Evolutionary conservation across 768 basidiomycete genomes (phyloP).

Genomic region (Pulveroboletus frians): DNA sequence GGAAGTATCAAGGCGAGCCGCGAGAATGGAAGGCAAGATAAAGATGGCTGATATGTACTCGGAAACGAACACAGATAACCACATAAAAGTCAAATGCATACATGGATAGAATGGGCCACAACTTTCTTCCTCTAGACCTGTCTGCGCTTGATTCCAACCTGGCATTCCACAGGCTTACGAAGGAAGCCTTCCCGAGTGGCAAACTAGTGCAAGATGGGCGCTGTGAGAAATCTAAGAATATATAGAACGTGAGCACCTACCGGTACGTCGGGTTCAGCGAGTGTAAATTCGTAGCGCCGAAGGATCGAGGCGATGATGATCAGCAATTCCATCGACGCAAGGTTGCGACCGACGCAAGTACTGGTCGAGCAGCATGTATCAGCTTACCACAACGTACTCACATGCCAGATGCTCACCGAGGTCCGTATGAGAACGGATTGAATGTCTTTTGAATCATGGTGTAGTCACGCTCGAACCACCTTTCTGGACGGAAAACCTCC

Average conservation of each 20-base stretch:
- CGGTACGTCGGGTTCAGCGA: constrained; percentile 52
- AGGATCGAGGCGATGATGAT: constrained; percentile 80
- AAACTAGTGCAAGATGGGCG: constrained; percentile 39
- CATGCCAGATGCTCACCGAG: constrained; percentile 42
- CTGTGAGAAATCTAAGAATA: constrained; percentile 3
- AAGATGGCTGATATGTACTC: not conserved
- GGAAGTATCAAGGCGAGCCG: not conserved
- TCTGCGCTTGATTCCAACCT: constrained; percentile 67
- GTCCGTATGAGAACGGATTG: constrained; percentile 83
- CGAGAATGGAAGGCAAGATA: not conserved
- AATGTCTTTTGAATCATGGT: constrained; percentile 63
- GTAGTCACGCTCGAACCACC: constrained; percentile 75
- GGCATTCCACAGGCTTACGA: constrained; percentile 72
- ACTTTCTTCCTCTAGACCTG: constrained; percentile 26
- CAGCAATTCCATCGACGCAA: constrained; percentile 73
- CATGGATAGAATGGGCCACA: not conserved
- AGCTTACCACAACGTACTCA: not conserved
- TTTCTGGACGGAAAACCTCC: constrained; percentile 71
- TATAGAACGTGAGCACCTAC: constrained; percentile 34
- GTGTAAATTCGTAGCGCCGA: constrained; percentile 68
- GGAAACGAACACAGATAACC: not conserved
- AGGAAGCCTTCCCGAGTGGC: constrained; percentile 82
- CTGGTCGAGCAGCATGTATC: constrained; percentile 31
- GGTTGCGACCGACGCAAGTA: constrained; percentile 79
- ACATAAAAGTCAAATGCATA: not conserved